Evolutionary conservation across 805 yeast species (phyloP).

Genomic region (Clavispora phyllophila): DNA sequence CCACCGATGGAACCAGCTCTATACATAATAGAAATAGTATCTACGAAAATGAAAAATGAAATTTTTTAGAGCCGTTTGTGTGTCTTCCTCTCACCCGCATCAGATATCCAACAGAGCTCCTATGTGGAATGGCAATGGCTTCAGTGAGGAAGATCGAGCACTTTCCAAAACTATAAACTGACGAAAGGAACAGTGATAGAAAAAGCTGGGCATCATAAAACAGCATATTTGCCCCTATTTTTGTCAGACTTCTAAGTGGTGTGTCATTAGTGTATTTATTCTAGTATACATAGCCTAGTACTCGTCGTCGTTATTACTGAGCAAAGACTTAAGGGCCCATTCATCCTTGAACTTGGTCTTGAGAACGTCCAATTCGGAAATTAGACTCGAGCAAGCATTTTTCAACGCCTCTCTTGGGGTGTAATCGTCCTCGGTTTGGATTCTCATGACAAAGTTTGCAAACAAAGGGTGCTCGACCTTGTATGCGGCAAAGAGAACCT

Average conservation of each 20-base stretch:
- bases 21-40: background rate
- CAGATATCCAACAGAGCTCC: too few species aligned
- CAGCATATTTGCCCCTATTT: background rate
- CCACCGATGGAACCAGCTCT: background rate
- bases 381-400: conserved; percentile 82
- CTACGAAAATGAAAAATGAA: background rate
- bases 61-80: background rate
- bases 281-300: conserved; percentile 4
- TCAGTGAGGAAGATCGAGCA: too few species aligned
- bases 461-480: conserved; percentile 97
- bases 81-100: too few species aligned
- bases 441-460: conserved; percentile 89
- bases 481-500: conserved; percentile 95
- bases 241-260: background rate
- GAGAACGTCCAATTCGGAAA: conserved; percentile 70
- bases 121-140: too few species aligned
- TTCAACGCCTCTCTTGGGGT: conserved; percentile 85
- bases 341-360: conserved; percentile 80
- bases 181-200: too few species aligned
- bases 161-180: too few species aligned
- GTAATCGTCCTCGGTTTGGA: conserved; percentile 94
- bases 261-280: background rate
- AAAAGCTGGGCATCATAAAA: too few species aligned
- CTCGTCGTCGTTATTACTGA: conserved; percentile 45
- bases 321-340: conserved; percentile 82